These are phyloP conservation scores for Phlyctochytrium bullatum DNA, from an alignment of 192 early-diverging fungal genomes.

Conservation along the genomic window DNA sequence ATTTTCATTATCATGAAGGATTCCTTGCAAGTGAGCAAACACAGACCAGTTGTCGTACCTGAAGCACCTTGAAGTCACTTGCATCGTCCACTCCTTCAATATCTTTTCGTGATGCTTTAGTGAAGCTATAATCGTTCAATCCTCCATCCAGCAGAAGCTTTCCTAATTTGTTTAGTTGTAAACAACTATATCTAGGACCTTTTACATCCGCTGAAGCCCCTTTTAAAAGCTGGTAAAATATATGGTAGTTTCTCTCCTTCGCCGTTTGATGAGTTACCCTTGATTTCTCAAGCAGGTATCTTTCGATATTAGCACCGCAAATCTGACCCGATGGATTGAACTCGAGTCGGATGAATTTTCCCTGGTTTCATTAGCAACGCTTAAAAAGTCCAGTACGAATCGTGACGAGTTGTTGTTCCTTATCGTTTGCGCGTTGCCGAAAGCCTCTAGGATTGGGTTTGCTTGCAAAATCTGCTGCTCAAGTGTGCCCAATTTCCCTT, in stretches of 20 bases:
- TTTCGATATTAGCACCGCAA: constrained; percentile 93
- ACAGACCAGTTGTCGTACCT: constrained; percentile 40
- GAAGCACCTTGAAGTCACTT: constrained; percentile 72
- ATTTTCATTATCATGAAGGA: constrained; percentile 86
- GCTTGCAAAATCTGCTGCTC: constrained; percentile 94
- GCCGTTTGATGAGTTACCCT: constrained; percentile 89
- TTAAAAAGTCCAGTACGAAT: constrained; percentile 62
- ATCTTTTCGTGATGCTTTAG: constrained; percentile 76
- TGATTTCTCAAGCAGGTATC: constrained; percentile 97
- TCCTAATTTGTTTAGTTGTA: constrained; percentile 32
- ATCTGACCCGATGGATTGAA: constrained; percentile 86
- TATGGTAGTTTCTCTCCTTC: constrained; percentile 94
- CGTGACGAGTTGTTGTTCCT: constrained; percentile 98
- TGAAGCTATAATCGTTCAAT: constrained; percentile 79
- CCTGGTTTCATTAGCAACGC: constrained; percentile 36
- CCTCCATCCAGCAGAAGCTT: constrained; percentile 72
- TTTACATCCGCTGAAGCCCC: constrained; percentile 73
- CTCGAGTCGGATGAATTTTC: constrained; percentile 98
- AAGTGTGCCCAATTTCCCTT: constrained; percentile 48
- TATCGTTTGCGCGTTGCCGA: constrained; percentile 98
- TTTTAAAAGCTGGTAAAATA: constrained; percentile 98
- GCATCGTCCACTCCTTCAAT: constrained; percentile 94
- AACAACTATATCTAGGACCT: constrained; percentile 35
- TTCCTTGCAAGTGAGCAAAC: constrained; percentile 39
- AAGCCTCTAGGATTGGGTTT: constrained; percentile 96